A percentile compares a stretch with the other conserved stretches of the same genome.
Conservation (phyloP, 2,329 filamentous ascomycete genomes). For the Cytospora mali region DNA sequence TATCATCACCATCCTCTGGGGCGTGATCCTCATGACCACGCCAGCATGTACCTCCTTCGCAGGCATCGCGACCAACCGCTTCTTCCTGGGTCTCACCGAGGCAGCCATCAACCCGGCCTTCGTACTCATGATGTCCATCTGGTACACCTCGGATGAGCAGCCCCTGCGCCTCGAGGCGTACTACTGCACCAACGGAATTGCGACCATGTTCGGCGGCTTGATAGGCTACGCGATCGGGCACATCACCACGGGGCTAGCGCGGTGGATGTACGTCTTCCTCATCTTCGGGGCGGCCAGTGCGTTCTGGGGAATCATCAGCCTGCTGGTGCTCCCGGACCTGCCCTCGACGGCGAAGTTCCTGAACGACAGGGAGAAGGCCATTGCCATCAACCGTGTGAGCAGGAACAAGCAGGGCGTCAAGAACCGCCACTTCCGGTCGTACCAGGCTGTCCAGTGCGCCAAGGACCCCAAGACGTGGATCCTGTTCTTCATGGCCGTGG, state of each 20-base stretch:
- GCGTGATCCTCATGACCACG: slow-evolving; percentile 49
- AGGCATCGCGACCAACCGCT: slow-evolving; percentile 58
- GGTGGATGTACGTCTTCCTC: slow-evolving; percentile 62
- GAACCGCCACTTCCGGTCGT: slow-evolving; percentile 50
- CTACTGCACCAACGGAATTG: slow-evolving; percentile 59
- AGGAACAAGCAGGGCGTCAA: slow-evolving; percentile 57
- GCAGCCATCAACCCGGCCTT: slow-evolving; percentile 60
- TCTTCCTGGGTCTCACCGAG: slow-evolving; percentile 59
- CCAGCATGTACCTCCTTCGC: slow-evolving; percentile 57
- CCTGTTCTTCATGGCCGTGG: slow-evolving; percentile 45
- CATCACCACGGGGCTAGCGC: slow-evolving; percentile 52
- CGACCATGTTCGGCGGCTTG: slow-evolving; percentile 63
- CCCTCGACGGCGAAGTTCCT: slow-evolving; percentile 66
- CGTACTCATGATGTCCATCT: slow-evolving; percentile 61
- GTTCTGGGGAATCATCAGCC: slow-evolving; percentile 58
- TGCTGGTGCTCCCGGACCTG: slow-evolving; percentile 62
- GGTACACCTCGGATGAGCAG: slow-evolving; percentile 49
- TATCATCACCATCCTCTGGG: slow-evolving; percentile 49
- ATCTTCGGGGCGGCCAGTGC: slow-evolving; percentile 60
- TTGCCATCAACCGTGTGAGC: slow-evolving; percentile 56
- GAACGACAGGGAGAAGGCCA: slow-evolving; percentile 54
- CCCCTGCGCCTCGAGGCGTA: slow-evolving; percentile 56
- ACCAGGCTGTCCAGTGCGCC: slow-evolving; percentile 50
- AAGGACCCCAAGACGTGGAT: slow-evolving; percentile 62
- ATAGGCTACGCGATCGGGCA: slow-evolving; percentile 63